Evolutionary conservation across 371 early-diverging fungal genomes (phyloP).

Genomic region (Circinella minor): DNA sequence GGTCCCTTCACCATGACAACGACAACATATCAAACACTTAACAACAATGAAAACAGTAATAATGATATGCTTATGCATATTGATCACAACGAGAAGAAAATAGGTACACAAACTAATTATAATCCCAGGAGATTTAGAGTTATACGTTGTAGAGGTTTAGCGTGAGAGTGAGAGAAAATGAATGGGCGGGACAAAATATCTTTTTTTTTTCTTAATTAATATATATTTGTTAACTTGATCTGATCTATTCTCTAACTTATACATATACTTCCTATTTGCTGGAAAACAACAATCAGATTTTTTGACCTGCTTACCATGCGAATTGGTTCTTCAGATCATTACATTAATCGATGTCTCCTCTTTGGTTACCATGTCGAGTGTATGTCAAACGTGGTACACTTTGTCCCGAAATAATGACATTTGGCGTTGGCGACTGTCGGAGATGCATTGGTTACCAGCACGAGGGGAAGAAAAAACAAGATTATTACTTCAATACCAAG

Average conservation of each 20-base stretch:
- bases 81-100: conserved; percentile 8
- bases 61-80: not conserved
- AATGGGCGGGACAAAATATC: too few species aligned
- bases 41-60: not conserved
- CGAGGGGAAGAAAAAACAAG: not conserved
- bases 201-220: too few species aligned
- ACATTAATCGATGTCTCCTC: conserved; percentile 12
- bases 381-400: conserved; percentile 14
- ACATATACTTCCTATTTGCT: not conserved
- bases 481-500: not conserved
- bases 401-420: conserved; percentile 23
- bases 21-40: too few species aligned
- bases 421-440: conserved; percentile 20
- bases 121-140: not conserved
- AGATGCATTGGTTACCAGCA: conserved; percentile 22
- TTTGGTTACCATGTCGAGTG: conserved; percentile 11
- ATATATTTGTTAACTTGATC: too few species aligned
- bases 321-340: conserved; percentile 19
- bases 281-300: conserved; percentile 12
- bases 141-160: too few species aligned
- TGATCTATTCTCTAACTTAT: not conserved
- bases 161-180: too few species aligned
- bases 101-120: not conserved
- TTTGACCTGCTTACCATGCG: conserved; percentile 22
- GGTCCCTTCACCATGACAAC: too few species aligned